These are phyloP conservation scores for Wickerhamomyces chambardii DNA, from an alignment of 805 yeast genomes.

Conservation along the genomic window DNA sequence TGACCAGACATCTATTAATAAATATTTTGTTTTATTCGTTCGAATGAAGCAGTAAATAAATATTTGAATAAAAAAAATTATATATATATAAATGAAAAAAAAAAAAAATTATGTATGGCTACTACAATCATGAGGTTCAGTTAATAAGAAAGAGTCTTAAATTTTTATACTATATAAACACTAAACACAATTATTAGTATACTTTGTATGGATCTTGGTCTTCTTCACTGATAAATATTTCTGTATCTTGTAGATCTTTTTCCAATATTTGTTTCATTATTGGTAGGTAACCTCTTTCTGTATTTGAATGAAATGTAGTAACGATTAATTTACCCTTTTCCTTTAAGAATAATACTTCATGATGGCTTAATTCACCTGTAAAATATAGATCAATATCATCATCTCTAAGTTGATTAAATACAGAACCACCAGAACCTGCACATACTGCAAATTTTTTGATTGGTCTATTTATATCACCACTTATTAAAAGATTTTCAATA, in stretches of 20 bases:
- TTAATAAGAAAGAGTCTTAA: no score
- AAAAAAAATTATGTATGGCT: no score
- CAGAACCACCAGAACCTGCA: slow-evolving; percentile 90
- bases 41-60: no score
- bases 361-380: slow-evolving; percentile 95
- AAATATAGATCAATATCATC: slow-evolving; percentile 61
- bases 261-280: slow-evolving; percentile 34
- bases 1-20: slow-evolving; percentile 7
- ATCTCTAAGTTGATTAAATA: slow-evolving; percentile 46
- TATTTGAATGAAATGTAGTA: slow-evolving; percentile 83
- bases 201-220: slow-evolving; percentile 15
- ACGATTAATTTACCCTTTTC: slow-evolving; percentile 70
- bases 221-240: slow-evolving; percentile 8
- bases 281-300: slow-evolving; percentile 78
- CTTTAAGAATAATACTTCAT: slow-evolving; percentile 65
- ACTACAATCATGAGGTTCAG: no score
- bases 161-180: no score
- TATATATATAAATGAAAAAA: no score
- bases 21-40: no score
- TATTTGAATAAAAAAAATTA: no score
- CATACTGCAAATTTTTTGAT: slow-evolving; percentile 70
- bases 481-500: slow-evolving; percentile 55
- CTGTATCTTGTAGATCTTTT: slow-evolving; percentile 5
- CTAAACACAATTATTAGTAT: not conserved
- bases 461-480: slow-evolving; percentile 22